Conservation (phyloP, 768 basidiomycete species). For the Mrakia blollopis region DNA sequence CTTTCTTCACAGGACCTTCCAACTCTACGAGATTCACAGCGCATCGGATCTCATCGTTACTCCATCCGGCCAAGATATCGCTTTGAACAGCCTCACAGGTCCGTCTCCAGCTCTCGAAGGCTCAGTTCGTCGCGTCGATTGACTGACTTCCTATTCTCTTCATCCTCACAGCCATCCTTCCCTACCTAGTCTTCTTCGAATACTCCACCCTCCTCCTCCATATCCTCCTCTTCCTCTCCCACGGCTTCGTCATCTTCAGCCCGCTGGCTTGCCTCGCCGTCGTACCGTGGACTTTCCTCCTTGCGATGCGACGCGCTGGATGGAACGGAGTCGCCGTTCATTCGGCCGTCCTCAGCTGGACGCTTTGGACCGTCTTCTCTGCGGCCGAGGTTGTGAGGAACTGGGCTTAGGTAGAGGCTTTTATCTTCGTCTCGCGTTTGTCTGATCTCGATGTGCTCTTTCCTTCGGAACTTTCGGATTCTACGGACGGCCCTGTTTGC, state of each 20-base stretch:
- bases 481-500: too few relatives aligned
- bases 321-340: neutral
- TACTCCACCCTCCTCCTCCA: neutral
- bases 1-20: neutral
- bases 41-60: neutral
- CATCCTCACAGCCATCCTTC: neutral
- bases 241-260: neutral
- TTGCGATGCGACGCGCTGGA: neutral
- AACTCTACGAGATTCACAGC: neutral
- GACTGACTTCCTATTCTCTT: neutral
- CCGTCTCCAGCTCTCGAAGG: neutral
- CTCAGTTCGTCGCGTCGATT: neutral
- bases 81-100: neutral
- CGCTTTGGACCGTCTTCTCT: neutral
- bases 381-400: neutral
- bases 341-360: neutral
- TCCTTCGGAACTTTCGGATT: too few relatives aligned
- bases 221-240: neutral
- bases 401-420: too few relatives aligned
- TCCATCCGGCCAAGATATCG: neutral
- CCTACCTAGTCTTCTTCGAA: neutral
- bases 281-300: neutral
- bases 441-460: too few relatives aligned
- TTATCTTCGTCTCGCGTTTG: too few relatives aligned
- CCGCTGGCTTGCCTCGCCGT: neutral